Conservation (phyloP, 2,329 filamentous ascomycete species). For the Ceratocystis papillata region DNA sequence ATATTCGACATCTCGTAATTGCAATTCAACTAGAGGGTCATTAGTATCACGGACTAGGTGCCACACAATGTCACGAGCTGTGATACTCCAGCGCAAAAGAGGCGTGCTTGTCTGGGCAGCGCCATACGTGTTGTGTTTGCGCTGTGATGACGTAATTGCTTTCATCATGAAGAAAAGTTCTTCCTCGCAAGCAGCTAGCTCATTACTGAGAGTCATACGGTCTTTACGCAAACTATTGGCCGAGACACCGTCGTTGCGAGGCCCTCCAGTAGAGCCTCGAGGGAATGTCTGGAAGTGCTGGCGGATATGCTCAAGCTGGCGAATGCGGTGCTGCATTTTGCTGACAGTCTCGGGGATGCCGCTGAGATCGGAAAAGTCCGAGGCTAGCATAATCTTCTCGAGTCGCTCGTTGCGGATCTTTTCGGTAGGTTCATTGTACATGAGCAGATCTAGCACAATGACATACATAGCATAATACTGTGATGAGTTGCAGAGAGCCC, state of each 20-base stretch:
- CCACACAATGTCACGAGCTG: constrained; percentile 94
- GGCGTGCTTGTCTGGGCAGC: constrained; percentile 50
- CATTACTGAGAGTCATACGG: constrained; percentile 74
- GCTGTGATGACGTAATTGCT: constrained; percentile 90
- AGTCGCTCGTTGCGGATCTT: constrained; percentile 93
- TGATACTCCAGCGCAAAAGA: constrained; percentile 81
- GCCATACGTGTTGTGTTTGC: constrained; percentile 53
- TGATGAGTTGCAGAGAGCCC: constrained; percentile 90
- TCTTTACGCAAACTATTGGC: constrained; percentile 57
- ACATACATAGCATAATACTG: constrained; percentile 98
- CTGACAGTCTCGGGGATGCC: constrained; percentile 90
- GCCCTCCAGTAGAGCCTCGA: constrained; percentile 42
- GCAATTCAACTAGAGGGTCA: constrained; percentile 83
- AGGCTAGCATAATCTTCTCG: constrained; percentile 97
- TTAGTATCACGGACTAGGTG: constrained; percentile 81
- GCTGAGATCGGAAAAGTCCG: constrained; percentile 92
- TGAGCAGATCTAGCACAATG: constrained; percentile 86
- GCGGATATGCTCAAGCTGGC: constrained; percentile 92
- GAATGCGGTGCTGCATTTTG: constrained; percentile 80
- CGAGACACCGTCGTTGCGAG: constrained; percentile 9
- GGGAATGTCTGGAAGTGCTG: constrained; percentile 87
- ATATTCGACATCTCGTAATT: constrained; percentile 81
- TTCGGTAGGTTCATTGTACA: constrained; percentile 92
- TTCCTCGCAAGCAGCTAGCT: constrained; percentile 81
- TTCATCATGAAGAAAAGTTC: constrained; percentile 99